These are phyloP conservation scores for Obba rivulosa DNA, from an alignment of 768 basidiomycete species.

Conservation along the genomic window DNA sequence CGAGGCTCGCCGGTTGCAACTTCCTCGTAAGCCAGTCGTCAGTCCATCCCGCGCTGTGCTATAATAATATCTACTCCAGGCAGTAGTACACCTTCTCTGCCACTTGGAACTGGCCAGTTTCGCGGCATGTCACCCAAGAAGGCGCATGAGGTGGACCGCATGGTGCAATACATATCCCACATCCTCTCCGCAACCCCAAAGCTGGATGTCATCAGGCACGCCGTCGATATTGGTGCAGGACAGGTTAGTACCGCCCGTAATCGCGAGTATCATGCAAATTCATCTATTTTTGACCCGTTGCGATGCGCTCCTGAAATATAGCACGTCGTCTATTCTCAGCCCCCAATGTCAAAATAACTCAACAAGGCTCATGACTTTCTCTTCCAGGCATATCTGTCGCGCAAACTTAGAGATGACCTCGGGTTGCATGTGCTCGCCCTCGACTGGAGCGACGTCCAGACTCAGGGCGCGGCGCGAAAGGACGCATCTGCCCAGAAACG, in stretches of 20 bases:
- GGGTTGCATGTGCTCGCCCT: conserved; percentile 56
- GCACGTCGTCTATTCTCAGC: no score
- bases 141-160: conserved; percentile 61
- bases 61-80: background rate
- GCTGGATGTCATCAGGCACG: conserved; percentile 28
- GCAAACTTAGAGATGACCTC: conserved; percentile 31
- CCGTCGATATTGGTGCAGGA: conserved; percentile 73
- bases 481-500: conserved; percentile 12
- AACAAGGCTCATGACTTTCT: background rate
- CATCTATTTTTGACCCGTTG: background rate
- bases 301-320: no score
- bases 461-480: conserved; percentile 46
- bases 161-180: conserved; percentile 47
- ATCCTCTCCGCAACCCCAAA: conserved; percentile 28
- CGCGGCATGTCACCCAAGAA: conserved; percentile 75
- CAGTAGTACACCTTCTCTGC: background rate
- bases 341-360: no score
- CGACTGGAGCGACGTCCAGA: conserved; percentile 56
- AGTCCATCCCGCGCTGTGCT: background rate
- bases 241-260: conserved; percentile 35
- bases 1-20: conserved; percentile 12
- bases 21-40: conserved; percentile 6
- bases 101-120: background rate
- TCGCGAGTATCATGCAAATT: no score
- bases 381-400: conserved; percentile 58